These are phyloP conservation scores for Sapria himalayana DNA, from an alignment of 345 rosid species.

Conservation along the genomic window DNA sequence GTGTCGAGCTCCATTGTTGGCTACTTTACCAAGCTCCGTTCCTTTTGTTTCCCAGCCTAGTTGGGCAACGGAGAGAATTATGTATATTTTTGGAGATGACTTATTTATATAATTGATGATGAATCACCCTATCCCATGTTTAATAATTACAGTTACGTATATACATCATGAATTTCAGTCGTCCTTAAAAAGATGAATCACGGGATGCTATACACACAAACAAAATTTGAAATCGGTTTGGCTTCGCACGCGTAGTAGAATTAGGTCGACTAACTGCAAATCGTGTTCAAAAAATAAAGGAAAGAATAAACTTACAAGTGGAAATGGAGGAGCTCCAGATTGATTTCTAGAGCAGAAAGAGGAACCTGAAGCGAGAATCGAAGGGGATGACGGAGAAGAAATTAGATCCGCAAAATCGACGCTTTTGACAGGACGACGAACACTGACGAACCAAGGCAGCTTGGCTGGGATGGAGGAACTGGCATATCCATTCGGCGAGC, in stretches of 20 bases:
- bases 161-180: no score
- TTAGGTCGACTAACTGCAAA: no score
- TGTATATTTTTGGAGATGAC: conserved; percentile 87
- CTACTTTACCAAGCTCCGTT: conserved; percentile 16
- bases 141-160: no score
- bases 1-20: conserved; percentile 65
- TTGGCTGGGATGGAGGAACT: conserved; percentile 25
- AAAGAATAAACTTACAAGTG: no score
- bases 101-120: conserved; percentile 25
- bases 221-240: no score
- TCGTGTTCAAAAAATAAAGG: no score
- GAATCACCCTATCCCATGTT: no score
- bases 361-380: conserved; percentile 40
- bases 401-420: conserved; percentile 26
- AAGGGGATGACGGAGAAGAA: conserved; percentile 31
- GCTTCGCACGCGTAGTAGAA: no score
- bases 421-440: conserved; percentile 19
- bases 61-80: conserved; percentile 80
- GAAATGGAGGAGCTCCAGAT: not conserved
- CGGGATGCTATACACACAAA: no score
- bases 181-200: no score
- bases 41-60: conserved; percentile 46
- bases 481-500: conserved; percentile 40
- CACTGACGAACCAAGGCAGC: conserved; percentile 25
- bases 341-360: conserved; percentile 18